Evolutionary conservation across 331 rosid species (phyloP).

Genomic region (Pyracantha coccinea): DNA sequence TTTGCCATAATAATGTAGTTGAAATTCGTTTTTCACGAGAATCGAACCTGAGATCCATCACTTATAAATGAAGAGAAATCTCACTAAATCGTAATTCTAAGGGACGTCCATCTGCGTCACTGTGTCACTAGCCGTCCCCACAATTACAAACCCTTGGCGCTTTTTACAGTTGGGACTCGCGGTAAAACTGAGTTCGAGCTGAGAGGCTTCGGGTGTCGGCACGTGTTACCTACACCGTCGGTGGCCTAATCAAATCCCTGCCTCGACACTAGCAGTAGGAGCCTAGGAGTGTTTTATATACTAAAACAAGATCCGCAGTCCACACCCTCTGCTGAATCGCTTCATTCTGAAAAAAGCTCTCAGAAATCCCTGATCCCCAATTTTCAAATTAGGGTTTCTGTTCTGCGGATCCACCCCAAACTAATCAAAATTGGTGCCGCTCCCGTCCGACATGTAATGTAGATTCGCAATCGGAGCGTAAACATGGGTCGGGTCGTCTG

Average conservation of each 20-base stretch:
- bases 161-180: not conserved
- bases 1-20: too few species aligned
- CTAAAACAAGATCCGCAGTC: not conserved
- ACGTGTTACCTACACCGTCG: not conserved
- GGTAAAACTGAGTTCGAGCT: not conserved
- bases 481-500: slow-evolving; percentile 25
- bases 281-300: not conserved
- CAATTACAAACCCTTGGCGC: not conserved
- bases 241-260: not conserved
- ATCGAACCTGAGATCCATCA: fast-evolving
- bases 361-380: not conserved
- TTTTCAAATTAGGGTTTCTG: slow-evolving; percentile 1
- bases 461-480: slow-evolving; percentile 1
- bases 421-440: not conserved
- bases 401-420: not conserved
- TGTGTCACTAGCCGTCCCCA: too few species aligned
- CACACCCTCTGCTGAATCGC: not conserved
- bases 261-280: not conserved
- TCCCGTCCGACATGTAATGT: slow-evolving; percentile 2
- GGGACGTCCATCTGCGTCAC: not conserved
- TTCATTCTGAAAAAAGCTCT: not conserved
- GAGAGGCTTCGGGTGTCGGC: not conserved
- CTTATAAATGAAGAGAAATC: too few species aligned
- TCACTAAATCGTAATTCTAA: fast-evolving
- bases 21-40: too few species aligned